Conservation (phyloP, 1,284 basidiomycete genomes). For the Puccinia polysora region DNA sequence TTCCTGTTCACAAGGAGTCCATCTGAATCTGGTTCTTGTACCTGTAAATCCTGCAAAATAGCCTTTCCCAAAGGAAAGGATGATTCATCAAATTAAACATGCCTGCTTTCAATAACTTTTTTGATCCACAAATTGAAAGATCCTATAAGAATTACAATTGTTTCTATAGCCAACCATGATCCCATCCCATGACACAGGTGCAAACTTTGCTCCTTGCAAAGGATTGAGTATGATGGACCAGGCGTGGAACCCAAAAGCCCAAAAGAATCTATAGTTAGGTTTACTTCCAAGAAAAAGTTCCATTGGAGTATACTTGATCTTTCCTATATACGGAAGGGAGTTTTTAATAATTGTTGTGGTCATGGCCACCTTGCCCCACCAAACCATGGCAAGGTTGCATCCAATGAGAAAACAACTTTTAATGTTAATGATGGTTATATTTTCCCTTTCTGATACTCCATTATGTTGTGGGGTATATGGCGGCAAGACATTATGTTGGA, state of each 20-base stretch:
- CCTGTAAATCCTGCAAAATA: neutral
- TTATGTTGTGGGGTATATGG: neutral
- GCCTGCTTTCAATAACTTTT: neutral
- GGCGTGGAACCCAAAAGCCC: neutral
- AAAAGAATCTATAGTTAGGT: neutral
- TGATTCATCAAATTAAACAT: neutral
- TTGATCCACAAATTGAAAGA: neutral
- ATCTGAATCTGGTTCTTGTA: neutral
- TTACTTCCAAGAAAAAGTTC: neutral
- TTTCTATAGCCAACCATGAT: neutral
- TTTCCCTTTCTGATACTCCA: neutral
- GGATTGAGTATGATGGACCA: too few relatives aligned
- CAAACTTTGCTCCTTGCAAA: neutral
- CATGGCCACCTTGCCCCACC: neutral
- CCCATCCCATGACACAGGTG: neutral
- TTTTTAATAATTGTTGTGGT: neutral
- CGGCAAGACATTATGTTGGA: neutral
- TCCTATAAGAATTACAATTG: neutral
- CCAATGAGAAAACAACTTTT: neutral
- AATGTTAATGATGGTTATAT: neutral
- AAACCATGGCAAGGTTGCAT: neutral
- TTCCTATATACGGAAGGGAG: neutral
- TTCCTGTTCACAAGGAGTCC: neutral
- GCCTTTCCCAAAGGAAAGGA: neutral
- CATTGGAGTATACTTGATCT: neutral